Percentiles rank a stretch among this genome's conserved stretches.
Evolutionary conservation across 176 grass and related monocot species (phyloP).

Genomic region (Cocos nucifera): DNA sequence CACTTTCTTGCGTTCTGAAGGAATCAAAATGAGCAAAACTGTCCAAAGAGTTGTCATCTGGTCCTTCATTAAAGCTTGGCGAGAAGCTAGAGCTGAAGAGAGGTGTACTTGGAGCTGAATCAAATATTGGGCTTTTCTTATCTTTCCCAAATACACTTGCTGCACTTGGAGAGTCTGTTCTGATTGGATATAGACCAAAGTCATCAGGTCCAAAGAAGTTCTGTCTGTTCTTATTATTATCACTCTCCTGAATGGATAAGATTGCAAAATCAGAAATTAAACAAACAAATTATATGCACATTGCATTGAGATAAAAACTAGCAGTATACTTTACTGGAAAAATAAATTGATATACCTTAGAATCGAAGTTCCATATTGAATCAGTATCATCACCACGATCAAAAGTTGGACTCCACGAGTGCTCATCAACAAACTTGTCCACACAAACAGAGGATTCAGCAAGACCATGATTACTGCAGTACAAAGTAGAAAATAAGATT

Average conservation of each 20-base stretch:
- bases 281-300: too few species aligned
- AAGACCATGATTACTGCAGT: constrained; percentile 55
- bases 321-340: too few species aligned
- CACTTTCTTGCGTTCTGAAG: constrained; percentile 47
- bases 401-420: constrained; percentile 70
- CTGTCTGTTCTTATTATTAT: constrained; percentile 43
- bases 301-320: too few species aligned
- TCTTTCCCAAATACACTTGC: constrained; percentile 35
- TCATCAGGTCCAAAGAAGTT: constrained; percentile 76
- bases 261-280: constrained; percentile 11
- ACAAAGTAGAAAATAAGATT: constrained; percentile 25
- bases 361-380: constrained; percentile 71
- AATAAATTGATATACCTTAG: constrained; percentile 25
- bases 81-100: constrained; percentile 79
- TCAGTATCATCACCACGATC: constrained; percentile 78
- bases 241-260: constrained; percentile 51
- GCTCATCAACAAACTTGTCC: constrained; percentile 41
- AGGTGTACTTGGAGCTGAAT: constrained; percentile 54
- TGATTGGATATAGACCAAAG: constrained; percentile 44
- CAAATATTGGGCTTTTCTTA: constrained; percentile 29
- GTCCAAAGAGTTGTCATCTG: constrained; percentile 75
- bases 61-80: constrained; percentile 77
- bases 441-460: constrained; percentile 51
- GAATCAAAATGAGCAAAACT: constrained; percentile 49
- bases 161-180: constrained; percentile 54